These are phyloP conservation scores for Fusarium anguioides DNA, from an alignment of 2,329 filamentous ascomycete genomes.

Conservation along the genomic window DNA sequence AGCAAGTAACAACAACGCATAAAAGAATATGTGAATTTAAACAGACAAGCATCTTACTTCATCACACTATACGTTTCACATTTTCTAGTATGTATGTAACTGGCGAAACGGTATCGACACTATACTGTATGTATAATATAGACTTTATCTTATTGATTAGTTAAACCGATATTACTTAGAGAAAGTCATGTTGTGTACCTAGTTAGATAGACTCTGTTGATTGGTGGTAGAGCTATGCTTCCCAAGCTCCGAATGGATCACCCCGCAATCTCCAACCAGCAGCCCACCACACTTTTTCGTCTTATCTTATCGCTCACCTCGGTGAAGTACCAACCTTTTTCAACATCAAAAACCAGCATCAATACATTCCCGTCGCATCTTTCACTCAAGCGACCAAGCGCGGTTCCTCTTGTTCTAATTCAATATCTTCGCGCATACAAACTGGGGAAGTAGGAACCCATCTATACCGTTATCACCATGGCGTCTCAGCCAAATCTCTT, in stretches of 20 bases:
- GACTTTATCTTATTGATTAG: too few species aligned
- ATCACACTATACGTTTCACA: neutral
- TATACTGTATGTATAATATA: too few species aligned
- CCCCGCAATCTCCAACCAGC: conserved; percentile 33
- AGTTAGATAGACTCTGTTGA: conserved; percentile 1
- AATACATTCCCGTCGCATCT: conserved; percentile 8
- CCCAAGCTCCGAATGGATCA: conserved; percentile 36
- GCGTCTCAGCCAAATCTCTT: conserved; percentile 78
- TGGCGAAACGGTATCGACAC: too few species aligned
- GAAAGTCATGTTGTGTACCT: too few species aligned
- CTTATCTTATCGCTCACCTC: conserved; percentile 52
- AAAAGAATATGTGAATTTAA: neutral
- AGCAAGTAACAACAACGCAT: neutral
- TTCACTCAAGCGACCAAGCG: neutral
- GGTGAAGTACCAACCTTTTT: conserved; percentile 45
- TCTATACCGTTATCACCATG: conserved; percentile 56
- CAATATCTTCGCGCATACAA: neutral
- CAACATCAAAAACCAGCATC: conserved; percentile 32
- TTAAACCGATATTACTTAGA: too few species aligned
- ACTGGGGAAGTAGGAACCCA: neutral
- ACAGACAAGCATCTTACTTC: too few species aligned
- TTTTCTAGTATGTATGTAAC: too few species aligned
- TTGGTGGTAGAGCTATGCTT: conserved; percentile 16
- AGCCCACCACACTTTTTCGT: conserved; percentile 40
- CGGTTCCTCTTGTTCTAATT: neutral